Conservation (phyloP, 345 rosid species). For the Salix exigua region DNA sequence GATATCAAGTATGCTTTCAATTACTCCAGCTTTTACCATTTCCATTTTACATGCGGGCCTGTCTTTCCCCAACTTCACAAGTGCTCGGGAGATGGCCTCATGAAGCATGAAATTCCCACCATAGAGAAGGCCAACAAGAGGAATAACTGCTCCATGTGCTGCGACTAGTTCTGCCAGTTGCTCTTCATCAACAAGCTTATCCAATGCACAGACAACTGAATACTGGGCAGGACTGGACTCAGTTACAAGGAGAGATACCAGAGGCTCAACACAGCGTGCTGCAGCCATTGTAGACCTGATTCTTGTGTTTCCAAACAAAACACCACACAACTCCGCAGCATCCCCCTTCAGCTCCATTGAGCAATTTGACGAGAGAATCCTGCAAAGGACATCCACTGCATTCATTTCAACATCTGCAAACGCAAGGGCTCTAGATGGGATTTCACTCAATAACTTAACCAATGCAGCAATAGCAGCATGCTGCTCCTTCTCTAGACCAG, state of each 20-base stretch:
- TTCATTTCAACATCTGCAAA: conserved; percentile 99
- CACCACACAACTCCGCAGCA: conserved; percentile 97
- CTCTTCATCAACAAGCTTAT: conserved; percentile 95
- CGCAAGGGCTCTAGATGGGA: conserved; percentile 89
- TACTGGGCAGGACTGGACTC: conserved; percentile 94
- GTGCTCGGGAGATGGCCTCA: conserved; percentile 90
- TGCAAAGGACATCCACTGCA: conserved; percentile 96
- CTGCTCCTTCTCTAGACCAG: conserved; percentile 93
- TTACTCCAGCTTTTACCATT: conserved; percentile 98
- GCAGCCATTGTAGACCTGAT: conserved; percentile 96
- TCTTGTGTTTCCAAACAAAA: conserved; percentile 86
- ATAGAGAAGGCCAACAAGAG: conserved; percentile 94
- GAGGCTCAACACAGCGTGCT: conserved; percentile 96
- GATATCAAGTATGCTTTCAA: conserved; percentile 83
- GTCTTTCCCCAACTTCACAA: conserved; percentile 96
- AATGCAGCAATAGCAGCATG: conserved; percentile 98
- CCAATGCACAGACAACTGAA: conserved; percentile 90
- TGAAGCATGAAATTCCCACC: conserved; percentile 88
- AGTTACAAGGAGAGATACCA: conserved; percentile 85
- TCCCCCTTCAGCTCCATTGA: conserved; percentile 95
- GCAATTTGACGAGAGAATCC: conserved; percentile 87
- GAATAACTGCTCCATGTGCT: conserved; percentile 96
- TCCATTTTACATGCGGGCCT: conserved; percentile 95
- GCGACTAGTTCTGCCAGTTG: conserved; percentile 98
- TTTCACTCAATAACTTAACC: conserved; percentile 91